Conservation (phyloP, 306 rosid species). For the Trifolium dubium region DNA sequence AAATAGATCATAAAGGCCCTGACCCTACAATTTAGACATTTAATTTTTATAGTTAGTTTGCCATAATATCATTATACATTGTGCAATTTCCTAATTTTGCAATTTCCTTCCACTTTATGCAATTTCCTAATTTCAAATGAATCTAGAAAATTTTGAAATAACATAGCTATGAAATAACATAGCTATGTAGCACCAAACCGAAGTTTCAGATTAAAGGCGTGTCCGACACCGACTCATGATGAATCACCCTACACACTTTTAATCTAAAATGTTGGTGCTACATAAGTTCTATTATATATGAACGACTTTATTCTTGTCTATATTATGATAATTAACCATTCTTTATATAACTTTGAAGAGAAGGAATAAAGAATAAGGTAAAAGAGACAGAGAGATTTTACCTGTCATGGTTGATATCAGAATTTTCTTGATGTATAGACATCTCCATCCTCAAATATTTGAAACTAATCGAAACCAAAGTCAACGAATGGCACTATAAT, state of each 20-base stretch:
- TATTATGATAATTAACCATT: constrained; percentile 9
- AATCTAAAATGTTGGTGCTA: neutral
- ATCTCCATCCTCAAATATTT: constrained; percentile 54
- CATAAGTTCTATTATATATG: neutral
- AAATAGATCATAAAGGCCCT: constrained; percentile 76
- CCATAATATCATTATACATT: neutral
- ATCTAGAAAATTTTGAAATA: too few relatives aligned
- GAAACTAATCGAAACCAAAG: constrained; percentile 47
- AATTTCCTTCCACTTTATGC: neutral
- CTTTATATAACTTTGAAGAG: neutral
- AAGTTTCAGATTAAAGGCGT: too few relatives aligned
- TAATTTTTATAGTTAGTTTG: constrained; percentile 35
- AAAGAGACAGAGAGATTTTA: constrained; percentile 14
- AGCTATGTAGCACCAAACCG: too few relatives aligned
- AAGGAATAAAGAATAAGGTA: neutral
- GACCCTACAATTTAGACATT: constrained; percentile 53
- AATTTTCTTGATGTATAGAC: constrained; percentile 56
- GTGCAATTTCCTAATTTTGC: neutral
- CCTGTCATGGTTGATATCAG: constrained; percentile 58
- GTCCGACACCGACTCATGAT: neutral
- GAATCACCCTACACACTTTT: neutral
- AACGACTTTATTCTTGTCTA: neutral
- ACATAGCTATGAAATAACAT: too few relatives aligned
- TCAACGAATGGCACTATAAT: constrained; percentile 44
- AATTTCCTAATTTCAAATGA: too few relatives aligned